Percentiles rank a stretch among this genome's conserved stretches.
phyloP scores from a whole-genome alignment of 1,284 basidiomycete genomes.

The Waitea zeae region DNA sequence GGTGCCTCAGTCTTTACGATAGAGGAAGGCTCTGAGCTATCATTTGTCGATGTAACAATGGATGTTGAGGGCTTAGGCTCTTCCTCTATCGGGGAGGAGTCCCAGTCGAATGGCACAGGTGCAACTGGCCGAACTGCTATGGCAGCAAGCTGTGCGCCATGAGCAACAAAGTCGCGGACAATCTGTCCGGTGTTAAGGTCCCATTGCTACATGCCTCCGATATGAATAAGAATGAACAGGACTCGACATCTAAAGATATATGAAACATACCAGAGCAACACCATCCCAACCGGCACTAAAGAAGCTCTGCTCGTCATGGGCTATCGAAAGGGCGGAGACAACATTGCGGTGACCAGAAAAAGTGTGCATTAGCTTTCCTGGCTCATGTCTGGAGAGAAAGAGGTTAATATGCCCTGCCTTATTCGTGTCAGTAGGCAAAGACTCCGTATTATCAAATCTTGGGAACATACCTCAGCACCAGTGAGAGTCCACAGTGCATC shows the following conservation, averaged over 20 bases:
- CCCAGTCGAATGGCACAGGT: conserved; percentile 18
- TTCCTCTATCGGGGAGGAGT: conserved; percentile 8
- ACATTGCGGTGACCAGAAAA: conserved; percentile 63
- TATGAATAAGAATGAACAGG: conserved; percentile 1
- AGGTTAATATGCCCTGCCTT: conserved; percentile 84
- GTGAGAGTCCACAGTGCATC: conserved; percentile 84
- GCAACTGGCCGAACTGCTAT: conserved; percentile 61
- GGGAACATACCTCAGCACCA: no score
- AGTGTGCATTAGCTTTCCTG: conserved; percentile 65
- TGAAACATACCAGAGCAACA: conserved; percentile 54
- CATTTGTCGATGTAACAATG: background rate
- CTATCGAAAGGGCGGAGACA: conserved; percentile 74
- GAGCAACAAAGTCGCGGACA: conserved; percentile 64
- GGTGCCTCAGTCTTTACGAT: background rate
- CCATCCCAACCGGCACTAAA: conserved; percentile 95
- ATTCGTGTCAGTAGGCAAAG: no score
- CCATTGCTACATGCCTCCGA: conserved; percentile 60
- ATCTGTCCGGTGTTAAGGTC: conserved; percentile 85
- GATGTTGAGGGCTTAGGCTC: background rate
- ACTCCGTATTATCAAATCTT: no score
- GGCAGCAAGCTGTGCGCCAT: conserved; percentile 77
- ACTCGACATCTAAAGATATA: no score
- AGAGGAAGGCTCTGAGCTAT: background rate
- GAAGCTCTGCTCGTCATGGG: conserved; percentile 69
- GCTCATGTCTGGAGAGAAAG: conserved; percentile 84